These are phyloP conservation scores for Trametes cubensis DNA, from an alignment of 768 basidiomycete species.

Conservation along the genomic window DNA sequence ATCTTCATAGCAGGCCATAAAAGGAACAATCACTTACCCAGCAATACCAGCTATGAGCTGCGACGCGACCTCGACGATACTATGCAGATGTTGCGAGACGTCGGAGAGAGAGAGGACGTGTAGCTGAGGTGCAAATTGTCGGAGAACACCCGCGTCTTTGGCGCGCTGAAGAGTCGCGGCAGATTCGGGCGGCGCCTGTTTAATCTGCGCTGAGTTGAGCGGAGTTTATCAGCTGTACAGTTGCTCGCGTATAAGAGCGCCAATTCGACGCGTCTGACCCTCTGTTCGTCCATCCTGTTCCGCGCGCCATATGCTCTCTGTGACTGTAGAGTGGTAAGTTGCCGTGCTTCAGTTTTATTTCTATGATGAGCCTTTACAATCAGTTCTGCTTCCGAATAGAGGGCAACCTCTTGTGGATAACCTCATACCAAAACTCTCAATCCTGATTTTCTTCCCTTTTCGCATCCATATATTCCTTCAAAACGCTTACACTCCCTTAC, in stretches of 20 bases:
- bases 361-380: slow-evolving; percentile 51
- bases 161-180: not conserved
- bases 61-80: too few species aligned
- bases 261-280: slow-evolving; percentile 1
- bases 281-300: slow-evolving; percentile 7
- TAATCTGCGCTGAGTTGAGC: slow-evolving; percentile 22
- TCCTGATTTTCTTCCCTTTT: slow-evolving; percentile 45
- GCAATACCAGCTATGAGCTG: not conserved
- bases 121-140: not conserved
- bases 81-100: not conserved
- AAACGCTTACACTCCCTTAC: not conserved
- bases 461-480: not conserved
- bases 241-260: slow-evolving; percentile 29
- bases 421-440: slow-evolving; percentile 56
- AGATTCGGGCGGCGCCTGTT: not conserved
- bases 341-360: slow-evolving; percentile 7
- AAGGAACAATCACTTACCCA: slow-evolving; percentile 37
- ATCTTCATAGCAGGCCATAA: slow-evolving; percentile 56
- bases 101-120: not conserved
- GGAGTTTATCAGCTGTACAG: slow-evolving; percentile 50
- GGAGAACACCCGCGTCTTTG: not conserved
- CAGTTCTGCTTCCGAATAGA: slow-evolving; percentile 86
- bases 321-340: slow-evolving; percentile 23
- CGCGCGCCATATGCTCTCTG: too few species aligned
- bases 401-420: slow-evolving; percentile 77